These are phyloP conservation scores for Verticillium albo-atrum DNA, from an alignment of 2,329 filamentous ascomycete genomes.

Conservation along the genomic window DNA sequence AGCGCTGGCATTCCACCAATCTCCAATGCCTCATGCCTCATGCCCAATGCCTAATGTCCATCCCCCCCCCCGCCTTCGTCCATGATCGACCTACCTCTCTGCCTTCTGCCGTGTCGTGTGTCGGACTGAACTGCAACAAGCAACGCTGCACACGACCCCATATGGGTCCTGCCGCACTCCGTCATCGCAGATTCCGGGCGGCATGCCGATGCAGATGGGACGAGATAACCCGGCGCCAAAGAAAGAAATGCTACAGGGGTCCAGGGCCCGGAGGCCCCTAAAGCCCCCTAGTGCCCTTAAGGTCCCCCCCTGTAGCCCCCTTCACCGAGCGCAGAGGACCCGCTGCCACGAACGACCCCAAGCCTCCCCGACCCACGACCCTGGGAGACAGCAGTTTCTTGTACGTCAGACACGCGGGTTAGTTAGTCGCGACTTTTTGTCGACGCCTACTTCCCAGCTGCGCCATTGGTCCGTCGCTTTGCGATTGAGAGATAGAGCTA, in stretches of 20 bases:
- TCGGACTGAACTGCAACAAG: too few species aligned
- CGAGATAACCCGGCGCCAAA: neutral
- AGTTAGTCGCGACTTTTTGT: conserved; percentile 1
- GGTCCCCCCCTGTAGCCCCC: too few species aligned
- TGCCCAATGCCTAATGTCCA: neutral
- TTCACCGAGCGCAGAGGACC: neutral
- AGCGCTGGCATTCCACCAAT: neutral
- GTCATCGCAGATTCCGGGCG: neutral
- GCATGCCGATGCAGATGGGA: neutral
- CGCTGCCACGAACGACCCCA: neutral
- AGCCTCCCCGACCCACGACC: neutral
- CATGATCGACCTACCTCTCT: neutral
- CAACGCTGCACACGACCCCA: neutral
- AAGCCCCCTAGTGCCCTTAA: too few species aligned
- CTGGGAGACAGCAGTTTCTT: neutral
- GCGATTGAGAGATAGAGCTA: neutral
- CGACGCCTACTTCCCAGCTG: neutral
- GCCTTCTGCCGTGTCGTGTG: too few species aligned
- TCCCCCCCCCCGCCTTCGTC: neutral
- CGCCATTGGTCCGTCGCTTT: neutral
- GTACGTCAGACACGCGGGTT: neutral
- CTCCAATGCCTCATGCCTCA: neutral
- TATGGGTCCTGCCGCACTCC: neutral
- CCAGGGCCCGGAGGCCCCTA: neutral
- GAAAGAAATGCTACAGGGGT: neutral